These are phyloP conservation scores for Trematosphaeria pertusa DNA, from an alignment of 2,329 filamentous ascomycete genomes.

Conservation along the genomic window DNA sequence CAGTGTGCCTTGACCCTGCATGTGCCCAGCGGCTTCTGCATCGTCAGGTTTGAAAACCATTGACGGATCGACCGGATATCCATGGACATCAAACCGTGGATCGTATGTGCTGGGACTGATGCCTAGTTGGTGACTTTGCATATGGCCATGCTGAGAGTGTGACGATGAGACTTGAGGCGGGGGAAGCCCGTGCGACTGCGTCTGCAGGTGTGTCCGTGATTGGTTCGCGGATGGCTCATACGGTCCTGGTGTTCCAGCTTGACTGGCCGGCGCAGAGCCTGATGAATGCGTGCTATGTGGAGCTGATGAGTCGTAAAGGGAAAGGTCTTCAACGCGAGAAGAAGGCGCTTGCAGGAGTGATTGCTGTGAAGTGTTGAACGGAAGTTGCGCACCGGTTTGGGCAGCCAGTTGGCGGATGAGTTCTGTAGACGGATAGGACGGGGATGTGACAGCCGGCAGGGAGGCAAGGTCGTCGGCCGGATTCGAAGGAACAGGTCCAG, in stretches of 20 bases:
- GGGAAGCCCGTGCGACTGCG: conserved; percentile 33
- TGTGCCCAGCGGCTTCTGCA: conserved; percentile 16
- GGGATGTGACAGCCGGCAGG: conserved; percentile 32
- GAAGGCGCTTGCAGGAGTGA: conserved; percentile 38
- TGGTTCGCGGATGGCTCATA: conserved; percentile 37
- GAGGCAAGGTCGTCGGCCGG: conserved; percentile 37
- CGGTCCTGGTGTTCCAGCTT: conserved; percentile 42
- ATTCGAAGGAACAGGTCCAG: conserved; percentile 39
- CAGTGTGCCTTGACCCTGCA: conserved; percentile 18
- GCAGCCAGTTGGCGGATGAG: conserved; percentile 44
- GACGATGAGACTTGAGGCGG: conserved; percentile 34
- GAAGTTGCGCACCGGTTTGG: conserved; percentile 44
- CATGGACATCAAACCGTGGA: conserved; percentile 39
- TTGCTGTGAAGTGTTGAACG: conserved; percentile 41
- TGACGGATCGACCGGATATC: conserved; percentile 42
- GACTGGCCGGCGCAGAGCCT: conserved; percentile 39
- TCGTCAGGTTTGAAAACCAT: conserved; percentile 43
- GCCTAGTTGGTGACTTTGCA: conserved; percentile 41
- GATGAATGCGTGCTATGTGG: conserved; percentile 41
- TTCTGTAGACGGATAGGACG: conserved; percentile 41
- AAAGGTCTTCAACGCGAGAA: conserved; percentile 44
- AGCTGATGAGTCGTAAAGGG: conserved; percentile 40
- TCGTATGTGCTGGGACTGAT: conserved; percentile 40
- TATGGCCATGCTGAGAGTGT: conserved; percentile 34
- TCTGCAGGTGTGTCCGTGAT: conserved; percentile 11